A percentile compares a stretch with the other conserved stretches of the same genome.
These are phyloP conservation scores for Gracilaria gracilis DNA, from an alignment of 23 red algal genomes.

Conservation along the genomic window DNA sequence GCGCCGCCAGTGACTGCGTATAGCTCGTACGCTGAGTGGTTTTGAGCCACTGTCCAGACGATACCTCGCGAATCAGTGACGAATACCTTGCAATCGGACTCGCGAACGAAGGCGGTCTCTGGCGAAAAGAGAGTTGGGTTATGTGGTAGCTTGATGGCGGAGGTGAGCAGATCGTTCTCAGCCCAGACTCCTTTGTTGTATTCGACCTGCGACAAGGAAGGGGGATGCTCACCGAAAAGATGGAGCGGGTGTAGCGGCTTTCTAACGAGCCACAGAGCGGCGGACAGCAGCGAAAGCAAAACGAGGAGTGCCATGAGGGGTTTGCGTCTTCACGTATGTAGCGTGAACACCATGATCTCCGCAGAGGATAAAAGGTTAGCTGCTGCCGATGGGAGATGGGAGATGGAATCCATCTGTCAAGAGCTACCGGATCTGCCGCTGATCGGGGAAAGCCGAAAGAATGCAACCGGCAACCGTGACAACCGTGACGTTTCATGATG, in stretches of 20 bases:
- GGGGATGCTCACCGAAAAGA: constrained; percentile 3
- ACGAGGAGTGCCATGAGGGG: background rate
- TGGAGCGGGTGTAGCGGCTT: constrained; percentile 7
- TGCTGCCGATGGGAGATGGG: too few species aligned
- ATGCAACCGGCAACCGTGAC: too few species aligned
- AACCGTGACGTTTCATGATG: too few species aligned
- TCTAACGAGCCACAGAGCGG: background rate
- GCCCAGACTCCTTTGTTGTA: constrained; percentile 13
- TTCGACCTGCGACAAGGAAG: background rate
- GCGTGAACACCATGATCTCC: too few species aligned
- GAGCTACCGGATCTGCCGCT: too few species aligned
- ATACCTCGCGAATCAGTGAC: constrained; percentile 19
- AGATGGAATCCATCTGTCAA: too few species aligned
- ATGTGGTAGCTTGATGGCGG: background rate
- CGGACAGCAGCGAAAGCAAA: background rate
- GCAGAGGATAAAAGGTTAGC: too few species aligned
- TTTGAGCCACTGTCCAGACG: constrained; percentile 21
- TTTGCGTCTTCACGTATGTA: too few species aligned
- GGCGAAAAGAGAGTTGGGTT: background rate
- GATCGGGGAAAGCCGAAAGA: too few species aligned
- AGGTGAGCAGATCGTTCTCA: background rate
- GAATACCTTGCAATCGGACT: constrained; percentile 13
- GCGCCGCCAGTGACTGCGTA: constrained; percentile 20
- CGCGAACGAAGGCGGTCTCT: constrained; percentile 25
- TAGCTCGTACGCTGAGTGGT: background rate